Evolutionary conservation across 768 basidiomycete genomes (phyloP).

Genomic region (Goffeauzyma gilvescens): DNA sequence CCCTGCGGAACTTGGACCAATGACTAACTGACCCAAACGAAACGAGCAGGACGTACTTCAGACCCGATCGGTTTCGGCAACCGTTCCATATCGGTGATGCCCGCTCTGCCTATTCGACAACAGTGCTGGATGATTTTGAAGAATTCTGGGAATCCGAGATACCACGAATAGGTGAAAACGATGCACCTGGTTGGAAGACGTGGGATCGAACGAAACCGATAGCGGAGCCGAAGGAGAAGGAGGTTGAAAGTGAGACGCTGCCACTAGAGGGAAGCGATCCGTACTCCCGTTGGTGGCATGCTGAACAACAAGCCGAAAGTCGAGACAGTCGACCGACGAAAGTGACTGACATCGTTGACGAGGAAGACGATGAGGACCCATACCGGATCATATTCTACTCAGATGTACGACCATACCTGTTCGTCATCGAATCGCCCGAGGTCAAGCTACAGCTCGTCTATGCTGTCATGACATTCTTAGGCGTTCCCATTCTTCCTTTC

Average conservation of each 20-base stretch:
- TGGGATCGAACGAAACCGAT: background rate
- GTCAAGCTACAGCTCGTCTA: constrained; percentile 30
- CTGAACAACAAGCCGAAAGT: constrained; percentile 17
- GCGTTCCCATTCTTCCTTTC: constrained; percentile 30
- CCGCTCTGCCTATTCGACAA: no score
- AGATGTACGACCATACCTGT: constrained; percentile 32
- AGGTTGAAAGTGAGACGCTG: background rate
- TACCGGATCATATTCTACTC: constrained; percentile 32
- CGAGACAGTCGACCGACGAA: constrained; percentile 13
- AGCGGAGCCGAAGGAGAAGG: background rate
- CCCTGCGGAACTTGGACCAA: background rate
- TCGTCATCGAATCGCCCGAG: constrained; percentile 22
- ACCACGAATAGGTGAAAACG: constrained; percentile 31
- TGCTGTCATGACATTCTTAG: constrained; percentile 32
- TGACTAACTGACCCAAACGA: background rate
- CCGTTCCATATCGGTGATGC: constrained; percentile 1
- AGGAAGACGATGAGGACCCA: constrained; percentile 32
- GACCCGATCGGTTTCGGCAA: constrained; percentile 16
- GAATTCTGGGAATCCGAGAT: constrained; percentile 33
- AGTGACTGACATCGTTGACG: constrained; percentile 16
- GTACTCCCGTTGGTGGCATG: constrained; percentile 24
- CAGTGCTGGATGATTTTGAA: no score
- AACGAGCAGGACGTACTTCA: constrained; percentile 26
- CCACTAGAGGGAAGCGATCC: constrained; percentile 13
- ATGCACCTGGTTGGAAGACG: constrained; percentile 27